Evolutionary conservation across 164 flowering plant genomes (phyloP), one percentile per base, ranked within the genome.

Genomic region (Platanus orientalis): DNA sequence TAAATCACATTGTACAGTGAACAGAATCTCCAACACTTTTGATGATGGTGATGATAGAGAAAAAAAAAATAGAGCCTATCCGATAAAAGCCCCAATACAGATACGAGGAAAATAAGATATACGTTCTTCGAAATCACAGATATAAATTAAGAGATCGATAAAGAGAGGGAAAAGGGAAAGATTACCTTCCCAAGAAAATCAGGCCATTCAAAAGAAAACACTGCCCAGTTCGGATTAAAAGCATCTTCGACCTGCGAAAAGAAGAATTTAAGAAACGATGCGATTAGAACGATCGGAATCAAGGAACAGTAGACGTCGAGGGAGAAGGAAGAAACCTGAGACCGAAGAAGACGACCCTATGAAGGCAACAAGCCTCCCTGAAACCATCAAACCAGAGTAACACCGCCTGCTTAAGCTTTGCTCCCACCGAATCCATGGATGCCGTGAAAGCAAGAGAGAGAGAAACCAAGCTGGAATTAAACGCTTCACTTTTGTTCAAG

Each of bases 181-280:
- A n/a, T n/a, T 72, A 90, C 98, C 98, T 90, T 72, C 98, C 98
- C 47, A 90, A 69, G 73, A 88, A 92, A 36, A 93, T 78, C 21
- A 90, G 77, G 17, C 98, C 98, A 56, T 93, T 90, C 62, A 93
- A 68, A 21, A 93, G 87, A 72, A 90, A 93, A 64, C 96, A 90
- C 76, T 93, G 94, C 17, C 96, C 94, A 0, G 96, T 90, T 57
- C 98, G 78, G 11, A 84, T 78, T 61, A 74, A 75, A 63, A 90
- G 89, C 73, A 63, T 70, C 62, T 73, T 84, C 19, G 96, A 93
- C 82, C 98, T 92, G 65, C 42, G 63, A 40, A 26, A 57, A 9
- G 6, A 13, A 42, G 42, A 0, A 28, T 27, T 23, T 63, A 30
- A n/a, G n/a, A n/a, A n/a, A n/a, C n/a, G n/a, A n/a, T n/a, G n/a